A percentile compares a stretch with the other conserved stretches of the same genome.
phyloP scores from a whole-genome alignment of 108 stramenopile species.

The Conticribra weissflogii region DNA sequence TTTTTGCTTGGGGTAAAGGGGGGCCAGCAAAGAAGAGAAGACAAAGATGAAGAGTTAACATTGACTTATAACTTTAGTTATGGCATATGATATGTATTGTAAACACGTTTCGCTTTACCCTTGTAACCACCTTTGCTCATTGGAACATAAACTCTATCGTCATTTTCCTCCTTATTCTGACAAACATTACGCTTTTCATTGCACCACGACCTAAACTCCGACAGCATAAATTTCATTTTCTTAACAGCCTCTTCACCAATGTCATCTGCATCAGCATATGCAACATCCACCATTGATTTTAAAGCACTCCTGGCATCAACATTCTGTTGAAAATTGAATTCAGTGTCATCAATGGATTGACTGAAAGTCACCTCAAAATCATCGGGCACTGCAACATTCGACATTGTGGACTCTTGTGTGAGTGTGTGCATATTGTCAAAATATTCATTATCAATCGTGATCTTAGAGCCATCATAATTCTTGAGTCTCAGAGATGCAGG shows the following conservation, averaged over 20 bases:
- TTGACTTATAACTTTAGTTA: no score
- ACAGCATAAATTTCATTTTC: background rate
- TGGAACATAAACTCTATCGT: background rate
- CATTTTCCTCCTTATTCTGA: background rate
- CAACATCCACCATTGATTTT: background rate
- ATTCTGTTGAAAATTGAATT: background rate
- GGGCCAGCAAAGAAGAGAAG: no score
- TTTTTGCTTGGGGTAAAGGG: no score
- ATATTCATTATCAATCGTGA: no score
- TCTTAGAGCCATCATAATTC: background rate
- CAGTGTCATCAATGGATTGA: background rate
- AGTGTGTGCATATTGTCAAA: no score
- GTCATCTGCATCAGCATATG: background rate
- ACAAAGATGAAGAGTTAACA: no score
- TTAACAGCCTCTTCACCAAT: background rate
- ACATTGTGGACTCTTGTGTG: no score
- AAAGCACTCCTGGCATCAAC: background rate
- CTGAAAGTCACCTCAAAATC: background rate
- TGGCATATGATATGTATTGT: constrained; percentile 3
- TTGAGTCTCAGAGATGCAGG: background rate
- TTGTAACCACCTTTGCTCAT: background rate
- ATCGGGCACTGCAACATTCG: no score
- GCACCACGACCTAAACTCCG: background rate
- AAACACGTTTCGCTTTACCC: background rate
- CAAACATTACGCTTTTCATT: background rate